These are phyloP conservation scores for Calycina herbarum DNA, from an alignment of 2,329 filamentous ascomycete genomes.

Conservation along the genomic window DNA sequence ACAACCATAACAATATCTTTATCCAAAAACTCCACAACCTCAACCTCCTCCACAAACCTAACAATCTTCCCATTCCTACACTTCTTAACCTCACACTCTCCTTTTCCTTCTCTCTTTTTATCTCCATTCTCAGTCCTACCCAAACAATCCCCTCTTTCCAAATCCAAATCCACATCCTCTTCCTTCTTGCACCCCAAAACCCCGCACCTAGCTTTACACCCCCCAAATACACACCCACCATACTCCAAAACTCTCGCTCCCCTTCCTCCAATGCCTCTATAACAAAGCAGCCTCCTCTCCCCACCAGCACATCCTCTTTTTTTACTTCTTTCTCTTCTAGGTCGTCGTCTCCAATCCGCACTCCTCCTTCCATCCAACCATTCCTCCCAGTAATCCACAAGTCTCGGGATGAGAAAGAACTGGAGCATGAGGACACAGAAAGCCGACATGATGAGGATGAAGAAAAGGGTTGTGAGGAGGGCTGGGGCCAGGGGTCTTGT, in stretches of 20 bases:
- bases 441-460: neutral
- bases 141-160: neutral
- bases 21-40: neutral
- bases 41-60: neutral
- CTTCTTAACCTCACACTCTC: neutral
- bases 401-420: neutral
- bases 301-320: neutral
- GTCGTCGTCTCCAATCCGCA: neutral
- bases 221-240: neutral
- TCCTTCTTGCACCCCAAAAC: neutral
- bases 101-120: neutral
- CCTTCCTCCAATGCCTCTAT: neutral
- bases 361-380: neutral
- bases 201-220: neutral
- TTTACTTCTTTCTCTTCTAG: too few relatives aligned
- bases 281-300: neutral
- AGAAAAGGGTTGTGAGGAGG: neutral
- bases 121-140: neutral
- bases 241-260: neutral
- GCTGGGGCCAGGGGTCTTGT: neutral
- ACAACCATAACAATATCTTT: neutral
- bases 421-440: neutral
- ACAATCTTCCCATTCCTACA: neutral
- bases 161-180: neutral
- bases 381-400: neutral